Percentiles rank a stretch among this genome's conserved stretches.
phyloP scores from a whole-genome alignment of 768 basidiomycete genomes.

The Naganishia onofrii region DNA sequence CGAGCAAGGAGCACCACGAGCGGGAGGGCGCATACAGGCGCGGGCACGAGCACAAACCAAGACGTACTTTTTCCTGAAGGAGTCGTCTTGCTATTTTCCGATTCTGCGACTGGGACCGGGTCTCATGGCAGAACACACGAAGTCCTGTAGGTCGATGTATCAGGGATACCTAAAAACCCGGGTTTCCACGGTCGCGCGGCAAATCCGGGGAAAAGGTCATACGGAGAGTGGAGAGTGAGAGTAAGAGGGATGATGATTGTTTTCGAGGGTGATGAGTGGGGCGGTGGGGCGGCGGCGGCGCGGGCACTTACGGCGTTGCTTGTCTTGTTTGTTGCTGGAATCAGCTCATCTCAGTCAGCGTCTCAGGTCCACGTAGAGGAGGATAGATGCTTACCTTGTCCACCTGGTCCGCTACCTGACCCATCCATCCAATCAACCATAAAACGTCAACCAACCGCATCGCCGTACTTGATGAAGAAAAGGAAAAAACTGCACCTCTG shows the following conservation, averaged over 20 bases:
- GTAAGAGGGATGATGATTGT: no score
- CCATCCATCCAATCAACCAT: constrained; percentile 1
- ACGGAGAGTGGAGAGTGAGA: no score
- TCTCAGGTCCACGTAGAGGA: no score
- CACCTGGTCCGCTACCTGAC: constrained; percentile 83
- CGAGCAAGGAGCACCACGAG: no score
- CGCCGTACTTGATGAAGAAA: no score
- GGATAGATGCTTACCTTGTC: constrained; percentile 58
- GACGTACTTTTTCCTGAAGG: constrained; percentile 67
- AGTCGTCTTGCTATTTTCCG: constrained; percentile 70
- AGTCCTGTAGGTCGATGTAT: constrained; percentile 84
- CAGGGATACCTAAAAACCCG: constrained; percentile 65
- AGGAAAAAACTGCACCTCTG: constrained; percentile 58
- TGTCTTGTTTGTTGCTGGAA: constrained; percentile 80
- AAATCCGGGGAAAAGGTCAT: no score
- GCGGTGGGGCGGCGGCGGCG: not conserved
- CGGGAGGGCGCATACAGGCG: no score
- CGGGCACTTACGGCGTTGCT: constrained; percentile 57
- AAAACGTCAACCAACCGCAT: not conserved
- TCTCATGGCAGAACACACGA: constrained; percentile 82
- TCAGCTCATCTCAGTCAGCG: not conserved
- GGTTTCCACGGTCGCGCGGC: no score
- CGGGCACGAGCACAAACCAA: no score
- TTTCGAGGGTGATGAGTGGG: no score
- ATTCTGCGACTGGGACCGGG: constrained; percentile 77